These are phyloP conservation scores for Fraxinus anomala DNA, from an alignment of 257 asterid species.

Conservation along the genomic window DNA sequence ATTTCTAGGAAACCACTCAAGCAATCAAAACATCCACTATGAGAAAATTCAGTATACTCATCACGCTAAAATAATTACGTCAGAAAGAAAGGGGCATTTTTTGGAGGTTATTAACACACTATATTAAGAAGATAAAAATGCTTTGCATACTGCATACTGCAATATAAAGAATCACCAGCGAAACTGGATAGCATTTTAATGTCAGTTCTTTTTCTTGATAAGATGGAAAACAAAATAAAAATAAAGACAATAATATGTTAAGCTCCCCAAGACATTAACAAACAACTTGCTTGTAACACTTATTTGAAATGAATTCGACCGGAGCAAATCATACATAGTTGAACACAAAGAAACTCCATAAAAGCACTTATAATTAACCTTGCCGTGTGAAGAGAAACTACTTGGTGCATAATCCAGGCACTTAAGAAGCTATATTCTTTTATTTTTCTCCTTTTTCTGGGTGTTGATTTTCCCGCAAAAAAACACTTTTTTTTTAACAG, in stretches of 20 bases:
- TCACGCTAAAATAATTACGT: too few relatives aligned
- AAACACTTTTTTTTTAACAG: not conserved
- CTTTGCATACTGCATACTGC: not conserved
- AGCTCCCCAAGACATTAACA: not conserved
- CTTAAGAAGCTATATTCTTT: slow-evolving; percentile 5
- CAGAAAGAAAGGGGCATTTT: too few relatives aligned
- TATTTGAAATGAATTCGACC: not conserved
- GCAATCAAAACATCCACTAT: not conserved
- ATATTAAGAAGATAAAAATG: slow-evolving; percentile 12
- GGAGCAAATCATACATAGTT: not conserved
- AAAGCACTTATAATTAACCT: slow-evolving; percentile 4
- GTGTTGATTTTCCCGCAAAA: slow-evolving; percentile 3
- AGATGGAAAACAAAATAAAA: slow-evolving; percentile 1
- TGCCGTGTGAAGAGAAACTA: slow-evolving; percentile 1
- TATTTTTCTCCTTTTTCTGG: not conserved
- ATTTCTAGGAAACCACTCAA: not conserved
- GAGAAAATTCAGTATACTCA: too few relatives aligned
- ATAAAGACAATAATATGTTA: not conserved
- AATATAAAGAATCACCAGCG: not conserved
- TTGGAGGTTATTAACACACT: not conserved
- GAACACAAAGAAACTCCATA: slow-evolving; percentile 2
- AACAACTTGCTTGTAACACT: not conserved
- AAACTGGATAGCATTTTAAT: not conserved
- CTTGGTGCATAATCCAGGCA: not conserved
- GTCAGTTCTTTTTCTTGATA: not conserved